These are phyloP conservation scores for Spergularia marina DNA, from an alignment of 148 eudicot species.

Conservation along the genomic window DNA sequence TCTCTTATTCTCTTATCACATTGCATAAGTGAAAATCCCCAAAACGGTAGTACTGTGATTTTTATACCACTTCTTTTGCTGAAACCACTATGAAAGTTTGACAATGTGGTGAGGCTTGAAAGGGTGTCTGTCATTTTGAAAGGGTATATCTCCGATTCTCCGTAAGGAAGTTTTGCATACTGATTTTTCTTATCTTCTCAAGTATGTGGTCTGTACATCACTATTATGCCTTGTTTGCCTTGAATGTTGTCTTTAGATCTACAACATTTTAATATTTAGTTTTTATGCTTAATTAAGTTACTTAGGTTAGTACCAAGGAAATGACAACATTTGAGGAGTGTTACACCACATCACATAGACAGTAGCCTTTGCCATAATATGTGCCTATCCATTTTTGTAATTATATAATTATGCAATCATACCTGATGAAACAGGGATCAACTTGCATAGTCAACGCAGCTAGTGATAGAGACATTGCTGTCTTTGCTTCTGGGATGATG, in stretches of 20 bases:
- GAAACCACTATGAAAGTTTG: not conserved
- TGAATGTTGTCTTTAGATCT: too few relatives aligned
- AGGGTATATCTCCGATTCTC: not conserved
- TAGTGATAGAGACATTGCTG: slow-evolving; percentile 95
- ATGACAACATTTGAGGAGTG: not conserved
- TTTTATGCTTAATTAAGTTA: not conserved
- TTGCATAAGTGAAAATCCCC: not conserved
- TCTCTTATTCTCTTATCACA: not conserved
- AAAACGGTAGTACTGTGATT: not conserved
- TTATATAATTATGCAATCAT: not conserved
- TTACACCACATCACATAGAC: not conserved
- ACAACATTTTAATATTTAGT: not conserved
- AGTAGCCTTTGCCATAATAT: not conserved
- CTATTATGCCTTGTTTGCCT: too few relatives aligned
- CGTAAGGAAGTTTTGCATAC: not conserved
- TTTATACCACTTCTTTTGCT: not conserved
- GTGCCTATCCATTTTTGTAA: not conserved
- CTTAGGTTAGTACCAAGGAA: not conserved
- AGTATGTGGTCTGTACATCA: not conserved
- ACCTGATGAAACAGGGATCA: slow-evolving; percentile 68
- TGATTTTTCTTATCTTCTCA: not conserved
- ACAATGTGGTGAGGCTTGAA: not conserved
- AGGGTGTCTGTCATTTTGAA: not conserved
- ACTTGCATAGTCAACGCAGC: slow-evolving; percentile 92
- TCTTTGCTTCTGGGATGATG: slow-evolving; percentile 97